phyloP scores from a whole-genome alignment of 2,329 filamentous ascomycete species.

The Ceratocystis albifundus region DNA sequence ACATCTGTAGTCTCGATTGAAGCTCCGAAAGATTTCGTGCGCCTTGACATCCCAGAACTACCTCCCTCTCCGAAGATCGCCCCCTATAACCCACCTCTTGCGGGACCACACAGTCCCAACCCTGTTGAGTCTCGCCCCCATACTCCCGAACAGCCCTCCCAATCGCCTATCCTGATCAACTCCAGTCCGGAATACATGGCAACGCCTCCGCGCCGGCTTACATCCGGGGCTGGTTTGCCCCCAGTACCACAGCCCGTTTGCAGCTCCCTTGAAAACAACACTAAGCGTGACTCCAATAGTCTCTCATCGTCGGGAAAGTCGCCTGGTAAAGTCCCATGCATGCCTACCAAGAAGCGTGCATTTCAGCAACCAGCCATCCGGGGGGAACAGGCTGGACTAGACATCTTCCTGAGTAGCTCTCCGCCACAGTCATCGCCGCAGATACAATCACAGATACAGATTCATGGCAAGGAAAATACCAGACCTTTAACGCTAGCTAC shows the following conservation, averaged over 20 bases:
- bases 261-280: not conserved
- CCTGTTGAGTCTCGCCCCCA: not conserved
- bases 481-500: not conserved
- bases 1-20: not conserved
- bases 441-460: not conserved
- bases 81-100: not conserved
- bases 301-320: not conserved
- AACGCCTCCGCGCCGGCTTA: not conserved
- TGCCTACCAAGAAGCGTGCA: conserved; percentile 11
- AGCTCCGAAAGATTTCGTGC: not conserved
- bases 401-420: conserved; percentile 20
- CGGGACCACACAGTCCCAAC: not conserved
- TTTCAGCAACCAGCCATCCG: conserved; percentile 11
- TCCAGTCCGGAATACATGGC: conserved; percentile 4
- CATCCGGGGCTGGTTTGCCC: not conserved
- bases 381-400: conserved; percentile 13
- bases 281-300: not conserved
- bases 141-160: conserved; percentile 2
- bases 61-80: not conserved
- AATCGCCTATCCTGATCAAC: conserved; percentile 9
- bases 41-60: conserved; percentile 10
- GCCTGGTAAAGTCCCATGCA: not conserved
- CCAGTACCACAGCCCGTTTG: not conserved
- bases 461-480: not conserved
- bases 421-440: not conserved